Evolutionary conservation across 306 rosid genomes (phyloP), one percentile per base, ranked within the genome.

Genomic region (Rubus idaeus): DNA sequence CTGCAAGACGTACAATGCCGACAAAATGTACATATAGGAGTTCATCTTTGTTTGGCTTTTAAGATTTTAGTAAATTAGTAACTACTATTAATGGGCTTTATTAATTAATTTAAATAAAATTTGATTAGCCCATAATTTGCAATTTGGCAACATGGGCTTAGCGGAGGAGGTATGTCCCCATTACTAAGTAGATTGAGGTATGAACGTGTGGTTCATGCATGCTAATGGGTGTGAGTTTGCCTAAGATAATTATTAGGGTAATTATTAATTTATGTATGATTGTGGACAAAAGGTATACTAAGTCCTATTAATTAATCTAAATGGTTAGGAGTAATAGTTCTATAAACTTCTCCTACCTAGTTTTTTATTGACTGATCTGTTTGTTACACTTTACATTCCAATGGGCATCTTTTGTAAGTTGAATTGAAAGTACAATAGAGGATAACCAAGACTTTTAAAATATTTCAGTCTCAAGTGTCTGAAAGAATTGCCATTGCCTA

Each of bases 1-100:
- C n/a, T 8, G 17, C 75, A 50, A 55, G 76, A 73, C 26, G 26
- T 23, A 23, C 76, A 39, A 23, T n/a, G 70, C 79, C 80, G 80
- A 84, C 84, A 46, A 0, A 1, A 21, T 21, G 6, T 1, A 58
- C 1, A 8, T 6, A 6, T 0, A 13, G 1, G 67, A 14, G 44
- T 16, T 64, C 47, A 64, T 64, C 47, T 64, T 64, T 10, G 20
- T 64, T 39, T 39, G 6, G 68, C 42, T 30, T 30, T n/a, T 30
- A 4, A 37, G 14, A 4, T n/a, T 23, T 3, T 6, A 21, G 64
- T 37, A 35, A 61, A 61, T 37, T 35, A 39, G 6, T 16, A 12
- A 10, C 10, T 65, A 20, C 76, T 72, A 20, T 71, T 61, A 12
- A 35, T 72, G 51, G 65, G 51, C 51, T 65, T 2, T 4, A 65